Percentiles rank a stretch among this genome's conserved stretches.
These are phyloP conservation scores for Schwanniomyces polymorphus DNA, from an alignment of 805 yeast genomes.

Conservation along the genomic window DNA sequence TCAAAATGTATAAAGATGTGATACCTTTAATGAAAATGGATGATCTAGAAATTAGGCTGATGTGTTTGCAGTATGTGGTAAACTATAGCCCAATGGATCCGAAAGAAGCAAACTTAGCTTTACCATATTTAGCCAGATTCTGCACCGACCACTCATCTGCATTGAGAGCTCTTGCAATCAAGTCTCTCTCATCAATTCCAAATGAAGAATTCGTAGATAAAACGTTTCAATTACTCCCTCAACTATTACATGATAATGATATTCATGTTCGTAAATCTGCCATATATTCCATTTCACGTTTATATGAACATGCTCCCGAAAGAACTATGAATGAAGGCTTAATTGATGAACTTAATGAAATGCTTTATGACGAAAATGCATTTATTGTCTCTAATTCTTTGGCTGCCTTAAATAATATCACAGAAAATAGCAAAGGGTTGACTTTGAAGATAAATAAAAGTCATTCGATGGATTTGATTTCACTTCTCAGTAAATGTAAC, in stretches of 20 bases:
- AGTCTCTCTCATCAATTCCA: constrained; percentile 63
- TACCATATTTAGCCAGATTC: constrained; percentile 58
- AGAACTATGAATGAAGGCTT: constrained; percentile 45
- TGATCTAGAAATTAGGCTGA: constrained; percentile 69
- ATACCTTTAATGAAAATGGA: constrained; percentile 48
- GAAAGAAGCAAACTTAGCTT: constrained; percentile 50
- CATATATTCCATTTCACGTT: constrained; percentile 64
- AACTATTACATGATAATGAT: constrained; percentile 45
- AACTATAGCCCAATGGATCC: constrained; percentile 63
- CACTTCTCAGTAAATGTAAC: constrained; percentile 35
- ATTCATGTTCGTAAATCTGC: constrained; percentile 69
- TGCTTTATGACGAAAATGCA: constrained; percentile 57
- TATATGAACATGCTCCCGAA: constrained; percentile 56
- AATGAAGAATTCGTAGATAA: constrained; percentile 50
- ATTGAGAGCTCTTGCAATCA: constrained; percentile 60
- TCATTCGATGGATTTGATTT: constrained; percentile 38
- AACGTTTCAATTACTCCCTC: constrained; percentile 40
- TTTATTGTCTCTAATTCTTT: constrained; percentile 71
- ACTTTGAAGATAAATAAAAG: constrained; percentile 52
- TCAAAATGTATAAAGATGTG: constrained; percentile 64
- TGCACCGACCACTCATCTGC: constrained; percentile 46
- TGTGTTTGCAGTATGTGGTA: constrained; percentile 67
- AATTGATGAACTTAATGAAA: constrained; percentile 48
- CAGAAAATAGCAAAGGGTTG: constrained; percentile 54
- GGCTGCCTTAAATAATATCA: constrained; percentile 63